Base-by-base conservation (phyloP, 2,329 filamentous ascomycete genomes). In the Fusarium albidum region DNA sequence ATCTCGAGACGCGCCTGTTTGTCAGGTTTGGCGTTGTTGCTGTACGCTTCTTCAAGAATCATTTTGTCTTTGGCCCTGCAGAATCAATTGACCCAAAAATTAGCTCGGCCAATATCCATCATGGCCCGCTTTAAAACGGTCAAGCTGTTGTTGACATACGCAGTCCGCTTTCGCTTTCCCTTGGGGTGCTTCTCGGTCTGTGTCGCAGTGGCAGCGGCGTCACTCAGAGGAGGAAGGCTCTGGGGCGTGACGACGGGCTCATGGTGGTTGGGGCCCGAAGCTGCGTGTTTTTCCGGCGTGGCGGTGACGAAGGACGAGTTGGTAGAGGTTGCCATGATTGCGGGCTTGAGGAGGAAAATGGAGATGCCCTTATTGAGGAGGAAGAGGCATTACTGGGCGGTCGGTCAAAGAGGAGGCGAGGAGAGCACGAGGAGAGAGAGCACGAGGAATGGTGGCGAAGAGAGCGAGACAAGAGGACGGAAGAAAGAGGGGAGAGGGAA, bases 1-100 rank as follows among this genome's bases (percentile, higher is more conserved):
- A 98, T 92, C 52, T 88, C 87, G 39, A 91, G 82, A 76, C 94
- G 91, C 73, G 91, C 89, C 49, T 87, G 83, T 76, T 96, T 97
- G 77, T 96, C 93, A 28, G 94, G 94, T 74, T 96, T 97, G 7
- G 91, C 85, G 72, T 97, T 96, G 57, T 81, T 83, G 65, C 85
- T 82, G 71, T 96, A 97, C 53, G 94, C 92, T 29, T 89, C 83
- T 74, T 97, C 94, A 55, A 97, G 86, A 46, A 96, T 84, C 45
- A 88, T 84, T 77, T 96, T 94, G 77, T 98, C 94, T 74, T 94
- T 90, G 33, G 90, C 88, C 69, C 92, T 96, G 60, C 12, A 61
- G 27, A 40, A 29, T 56, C 59, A 57, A 63, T 66, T 59, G 49
- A 49, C 45, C 25, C 35, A 50, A 21, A 39, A 35, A 60, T 65